These are phyloP conservation scores for Linderina pennispora DNA, from an alignment of 192 early-diverging fungal genomes.

Conservation along the genomic window DNA sequence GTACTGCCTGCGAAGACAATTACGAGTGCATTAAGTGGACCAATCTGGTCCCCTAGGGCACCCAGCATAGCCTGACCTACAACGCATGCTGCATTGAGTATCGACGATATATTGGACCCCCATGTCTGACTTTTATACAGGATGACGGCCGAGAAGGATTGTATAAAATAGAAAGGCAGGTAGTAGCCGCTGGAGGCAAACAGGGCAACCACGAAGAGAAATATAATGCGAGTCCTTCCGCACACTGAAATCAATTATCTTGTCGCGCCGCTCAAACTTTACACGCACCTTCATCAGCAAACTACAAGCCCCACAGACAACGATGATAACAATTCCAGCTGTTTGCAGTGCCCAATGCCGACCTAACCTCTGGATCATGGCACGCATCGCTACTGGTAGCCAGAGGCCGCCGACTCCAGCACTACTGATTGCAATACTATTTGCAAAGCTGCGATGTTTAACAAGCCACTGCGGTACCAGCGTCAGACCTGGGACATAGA, in stretches of 20 bases:
- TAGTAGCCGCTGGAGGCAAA: conserved; percentile 10
- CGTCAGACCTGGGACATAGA: conserved; percentile 58
- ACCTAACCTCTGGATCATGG: conserved; percentile 49
- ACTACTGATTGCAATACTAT: conserved; percentile 65
- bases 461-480: conserved; percentile 65
- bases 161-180: conserved; percentile 18
- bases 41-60: conserved; percentile 12
- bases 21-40: conserved; percentile 14
- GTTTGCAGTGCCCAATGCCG: conserved; percentile 59
- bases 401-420: conserved; percentile 65
- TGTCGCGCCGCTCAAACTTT: conserved; percentile 3
- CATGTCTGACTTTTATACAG: conserved; percentile 9
- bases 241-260: conserved; percentile 13
- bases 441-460: conserved; percentile 55
- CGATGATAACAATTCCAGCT: conserved; percentile 50
- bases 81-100: conserved; percentile 26
- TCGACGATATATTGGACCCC: conserved; percentile 23
- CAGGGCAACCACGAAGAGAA: conserved; percentile 12
- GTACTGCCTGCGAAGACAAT: conserved; percentile 7
- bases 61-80: conserved; percentile 22
- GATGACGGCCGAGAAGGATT: conserved; percentile 11
- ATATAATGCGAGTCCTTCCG: conserved; percentile 6
- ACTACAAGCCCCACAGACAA: conserved; percentile 5
- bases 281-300: conserved; percentile 17
- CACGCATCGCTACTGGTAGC: conserved; percentile 49